These are phyloP conservation scores for Takakia lepidozioides DNA, from an alignment of 225 moss, liverwort and hornwort genomes.

Conservation along the genomic window DNA sequence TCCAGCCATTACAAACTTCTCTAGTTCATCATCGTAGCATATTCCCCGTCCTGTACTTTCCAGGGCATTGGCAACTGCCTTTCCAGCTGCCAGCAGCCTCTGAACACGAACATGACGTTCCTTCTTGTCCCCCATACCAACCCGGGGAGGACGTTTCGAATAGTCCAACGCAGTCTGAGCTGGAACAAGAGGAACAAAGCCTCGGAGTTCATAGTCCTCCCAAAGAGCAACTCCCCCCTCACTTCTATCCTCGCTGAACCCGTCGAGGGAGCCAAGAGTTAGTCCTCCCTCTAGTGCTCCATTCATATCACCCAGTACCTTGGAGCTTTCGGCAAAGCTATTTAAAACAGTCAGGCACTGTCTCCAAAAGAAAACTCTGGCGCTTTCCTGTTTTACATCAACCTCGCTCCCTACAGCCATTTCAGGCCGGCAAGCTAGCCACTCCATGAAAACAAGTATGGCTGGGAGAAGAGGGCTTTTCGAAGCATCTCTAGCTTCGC, in stretches of 20 bases:
- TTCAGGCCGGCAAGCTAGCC: conserved; percentile 92
- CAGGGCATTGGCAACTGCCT: conserved; percentile 74
- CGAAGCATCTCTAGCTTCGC: conserved; percentile 58
- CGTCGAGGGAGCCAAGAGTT: conserved; percentile 19
- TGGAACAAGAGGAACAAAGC: conserved; percentile 83
- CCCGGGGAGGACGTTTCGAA: conserved; percentile 50
- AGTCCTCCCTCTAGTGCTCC: conserved; percentile 38
- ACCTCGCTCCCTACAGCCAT: conserved; percentile 87
- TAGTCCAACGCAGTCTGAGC: conserved; percentile 80
- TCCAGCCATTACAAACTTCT: conserved; percentile 61
- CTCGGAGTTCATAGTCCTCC: conserved; percentile 95
- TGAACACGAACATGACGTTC: conserved; percentile 62
- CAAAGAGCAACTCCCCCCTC: conserved; percentile 64
- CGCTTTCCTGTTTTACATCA: conserved; percentile 77
- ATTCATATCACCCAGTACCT: conserved; percentile 24
- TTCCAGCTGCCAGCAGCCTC: conserved; percentile 91
- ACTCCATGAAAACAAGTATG: conserved; percentile 86
- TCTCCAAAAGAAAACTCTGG: conserved; percentile 83
- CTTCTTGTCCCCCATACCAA: conserved; percentile 60
- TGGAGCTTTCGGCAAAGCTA: conserved; percentile 33
- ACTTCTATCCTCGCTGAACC: conserved; percentile 37
- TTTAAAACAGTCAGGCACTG: conserved; percentile 73
- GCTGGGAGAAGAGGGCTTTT: conserved; percentile 91
- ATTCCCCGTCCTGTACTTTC: conserved; percentile 82
- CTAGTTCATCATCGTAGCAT: conserved; percentile 57